phyloP scores from a whole-genome alignment of 2,329 filamentous ascomycete species.

The Magnaporthiopsis poae region DNA sequence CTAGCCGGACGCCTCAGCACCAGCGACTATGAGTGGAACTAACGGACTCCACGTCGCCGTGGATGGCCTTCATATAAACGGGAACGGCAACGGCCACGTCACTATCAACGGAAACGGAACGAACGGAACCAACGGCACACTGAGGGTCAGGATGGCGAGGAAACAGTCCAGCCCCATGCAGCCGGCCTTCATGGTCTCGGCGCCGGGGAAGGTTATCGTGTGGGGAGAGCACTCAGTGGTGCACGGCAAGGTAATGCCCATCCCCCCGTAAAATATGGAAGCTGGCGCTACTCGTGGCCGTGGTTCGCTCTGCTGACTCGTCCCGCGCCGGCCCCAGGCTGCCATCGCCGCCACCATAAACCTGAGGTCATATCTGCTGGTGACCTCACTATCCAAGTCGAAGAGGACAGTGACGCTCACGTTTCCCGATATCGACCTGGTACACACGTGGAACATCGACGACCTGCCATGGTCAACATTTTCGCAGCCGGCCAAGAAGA shows the following conservation, averaged over 20 bases:
- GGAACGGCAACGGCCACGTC: slow-evolving; percentile 20
- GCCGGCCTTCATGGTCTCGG: slow-evolving; percentile 93
- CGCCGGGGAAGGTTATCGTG: slow-evolving; percentile 94
- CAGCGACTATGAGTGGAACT: slow-evolving; percentile 9
- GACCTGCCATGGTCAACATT: slow-evolving; percentile 80
- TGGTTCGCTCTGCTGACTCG: not conserved
- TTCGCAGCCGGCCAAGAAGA: slow-evolving; percentile 73
- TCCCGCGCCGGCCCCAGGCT: slow-evolving; percentile 38
- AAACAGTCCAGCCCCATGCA: slow-evolving; percentile 59
- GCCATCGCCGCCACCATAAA: slow-evolving; percentile 93
- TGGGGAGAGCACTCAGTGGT: slow-evolving; percentile 98
- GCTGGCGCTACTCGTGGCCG: not conserved
- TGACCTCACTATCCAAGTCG: slow-evolving; percentile 87
- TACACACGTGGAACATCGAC: slow-evolving; percentile 91
- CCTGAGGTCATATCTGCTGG: slow-evolving; percentile 88
- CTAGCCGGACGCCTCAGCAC: not conserved
- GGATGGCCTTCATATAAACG: slow-evolving; percentile 16
- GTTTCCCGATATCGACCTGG: slow-evolving; percentile 82
- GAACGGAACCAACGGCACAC: slow-evolving; percentile 16
- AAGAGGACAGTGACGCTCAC: slow-evolving; percentile 76
- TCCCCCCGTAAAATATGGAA: not conserved
- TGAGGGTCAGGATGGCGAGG: slow-evolving; percentile 35
- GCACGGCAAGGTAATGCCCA: slow-evolving; percentile 65
- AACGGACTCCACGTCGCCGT: slow-evolving; percentile 15
- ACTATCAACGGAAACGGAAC: slow-evolving; percentile 7